Percentiles rank a stretch among this genome's conserved stretches.
Conservation (phyloP, 2,329 filamentous ascomycete species). For the Botryotinia globosa region DNA sequence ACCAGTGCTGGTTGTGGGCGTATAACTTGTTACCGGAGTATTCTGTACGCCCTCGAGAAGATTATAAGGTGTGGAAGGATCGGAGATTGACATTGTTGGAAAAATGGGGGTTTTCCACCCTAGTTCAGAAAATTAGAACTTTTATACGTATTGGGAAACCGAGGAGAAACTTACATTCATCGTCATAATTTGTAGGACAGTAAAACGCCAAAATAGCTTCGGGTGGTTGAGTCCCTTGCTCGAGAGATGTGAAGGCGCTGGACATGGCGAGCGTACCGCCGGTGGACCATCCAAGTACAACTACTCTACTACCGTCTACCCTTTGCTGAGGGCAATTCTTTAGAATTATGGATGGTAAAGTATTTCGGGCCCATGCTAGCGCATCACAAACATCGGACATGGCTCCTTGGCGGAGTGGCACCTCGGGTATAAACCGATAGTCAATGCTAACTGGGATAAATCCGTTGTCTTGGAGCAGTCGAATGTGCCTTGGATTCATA, state of each 20-base stretch:
- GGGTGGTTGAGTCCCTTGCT: slow-evolving; percentile 40
- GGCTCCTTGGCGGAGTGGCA: slow-evolving; percentile 46
- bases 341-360: not conserved
- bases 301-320: not conserved
- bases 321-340: not conserved
- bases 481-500: slow-evolving; percentile 27
- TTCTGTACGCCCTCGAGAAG: not conserved
- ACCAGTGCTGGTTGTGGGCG: not conserved
- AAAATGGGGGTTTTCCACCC: not conserved
- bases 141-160: too few relatives aligned
- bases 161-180: not conserved
- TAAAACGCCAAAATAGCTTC: slow-evolving; percentile 32
- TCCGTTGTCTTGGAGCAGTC: slow-evolving; percentile 30
- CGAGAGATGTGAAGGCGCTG: slow-evolving; percentile 40
- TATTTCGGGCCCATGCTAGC: slow-evolving; percentile 37
- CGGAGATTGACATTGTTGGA: not conserved
- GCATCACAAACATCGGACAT: slow-evolving; percentile 48
- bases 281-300: slow-evolving; percentile 48
- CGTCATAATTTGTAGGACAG: not conserved
- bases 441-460: slow-evolving; percentile 50
- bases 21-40: not conserved
- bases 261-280: slow-evolving; percentile 49
- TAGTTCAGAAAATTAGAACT: not conserved
- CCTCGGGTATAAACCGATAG: slow-evolving; percentile 51
- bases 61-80: not conserved